phyloP scores from a whole-genome alignment of 148 eudicot species.

The Fagopyrum homotropicum region DNA sequence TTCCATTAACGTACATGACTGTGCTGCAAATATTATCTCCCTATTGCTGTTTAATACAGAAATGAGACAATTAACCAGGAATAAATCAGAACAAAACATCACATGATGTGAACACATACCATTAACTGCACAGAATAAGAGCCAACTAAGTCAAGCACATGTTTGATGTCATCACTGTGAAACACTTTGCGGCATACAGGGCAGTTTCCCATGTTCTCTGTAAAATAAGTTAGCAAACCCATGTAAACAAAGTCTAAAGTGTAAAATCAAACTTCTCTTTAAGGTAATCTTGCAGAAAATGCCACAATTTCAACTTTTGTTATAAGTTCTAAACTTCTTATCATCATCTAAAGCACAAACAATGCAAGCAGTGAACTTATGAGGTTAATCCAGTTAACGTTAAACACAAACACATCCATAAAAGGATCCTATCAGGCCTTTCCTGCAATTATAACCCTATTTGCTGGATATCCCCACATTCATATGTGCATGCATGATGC shows the following conservation, averaged over 20 bases:
- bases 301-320: not conserved
- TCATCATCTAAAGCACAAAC: not conserved
- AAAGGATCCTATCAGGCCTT: not conserved
- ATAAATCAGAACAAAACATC: not conserved
- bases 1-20: not conserved
- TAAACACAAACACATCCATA: not conserved
- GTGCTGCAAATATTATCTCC: not conserved
- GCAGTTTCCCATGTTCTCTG: slow-evolving; percentile 55
- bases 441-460: not conserved
- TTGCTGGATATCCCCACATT: not conserved
- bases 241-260: not conserved
- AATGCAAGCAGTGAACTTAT: not conserved
- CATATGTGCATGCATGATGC: not conserved
- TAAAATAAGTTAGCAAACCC: slow-evolving; percentile 16
- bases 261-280: not conserved
- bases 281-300: not conserved
- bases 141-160: slow-evolving; percentile 70
- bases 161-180: slow-evolving; percentile 79
- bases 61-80: not conserved
- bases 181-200: slow-evolving; percentile 87
- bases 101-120: slow-evolving; percentile 5
- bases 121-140: slow-evolving; percentile 39
- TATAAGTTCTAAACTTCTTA: not conserved
- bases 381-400: not conserved
- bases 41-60: not conserved